Evolutionary conservation across 2,329 filamentous ascomycete species (phyloP).

Genomic region (Coccinonectria pachysandricola): DNA sequence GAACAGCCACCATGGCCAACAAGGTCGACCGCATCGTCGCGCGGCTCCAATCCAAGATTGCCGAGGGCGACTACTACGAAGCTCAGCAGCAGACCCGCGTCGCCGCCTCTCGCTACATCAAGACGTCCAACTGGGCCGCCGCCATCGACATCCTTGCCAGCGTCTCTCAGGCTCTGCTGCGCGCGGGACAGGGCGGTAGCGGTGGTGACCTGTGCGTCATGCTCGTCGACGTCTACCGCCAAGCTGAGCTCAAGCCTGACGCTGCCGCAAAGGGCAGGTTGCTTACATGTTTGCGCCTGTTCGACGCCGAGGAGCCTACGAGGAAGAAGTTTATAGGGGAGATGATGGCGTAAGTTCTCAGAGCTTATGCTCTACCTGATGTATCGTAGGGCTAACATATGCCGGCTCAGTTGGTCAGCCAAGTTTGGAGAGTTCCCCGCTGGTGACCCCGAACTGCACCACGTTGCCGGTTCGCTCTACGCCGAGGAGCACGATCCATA

Average conservation of each 20-base stretch:
- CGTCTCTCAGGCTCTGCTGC: constrained; percentile 76
- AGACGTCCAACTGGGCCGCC: constrained; percentile 71
- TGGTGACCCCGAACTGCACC: constrained; percentile 89
- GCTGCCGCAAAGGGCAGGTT: constrained; percentile 64
- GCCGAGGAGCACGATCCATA: constrained; percentile 90
- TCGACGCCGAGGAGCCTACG: constrained; percentile 74
- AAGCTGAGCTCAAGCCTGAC: constrained; percentile 71
- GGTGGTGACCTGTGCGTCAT: constrained; percentile 84
- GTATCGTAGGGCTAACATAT: constrained; percentile 3
- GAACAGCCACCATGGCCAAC: constrained; percentile 24
- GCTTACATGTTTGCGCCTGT: constrained; percentile 68
- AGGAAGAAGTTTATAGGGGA: constrained; percentile 87
- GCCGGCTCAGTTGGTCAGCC: constrained; percentile 57
- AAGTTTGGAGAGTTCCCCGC: constrained; percentile 80
- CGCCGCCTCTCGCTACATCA: constrained; percentile 87
- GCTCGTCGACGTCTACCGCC: constrained; percentile 82
- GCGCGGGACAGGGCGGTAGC: constrained; percentile 86
- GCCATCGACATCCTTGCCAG: constrained; percentile 80
- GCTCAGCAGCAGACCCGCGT: constrained; percentile 97
- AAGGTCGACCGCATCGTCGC: constrained; percentile 42
- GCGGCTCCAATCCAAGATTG: constrained; percentile 74
- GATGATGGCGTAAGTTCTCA: constrained; percentile 55
- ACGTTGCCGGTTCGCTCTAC: constrained; percentile 78
- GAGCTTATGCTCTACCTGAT: neutral
- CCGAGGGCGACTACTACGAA: constrained; percentile 91